phyloP scores from a whole-genome alignment of 2,329 filamentous ascomycete genomes.

The Fusarium multiceps region DNA sequence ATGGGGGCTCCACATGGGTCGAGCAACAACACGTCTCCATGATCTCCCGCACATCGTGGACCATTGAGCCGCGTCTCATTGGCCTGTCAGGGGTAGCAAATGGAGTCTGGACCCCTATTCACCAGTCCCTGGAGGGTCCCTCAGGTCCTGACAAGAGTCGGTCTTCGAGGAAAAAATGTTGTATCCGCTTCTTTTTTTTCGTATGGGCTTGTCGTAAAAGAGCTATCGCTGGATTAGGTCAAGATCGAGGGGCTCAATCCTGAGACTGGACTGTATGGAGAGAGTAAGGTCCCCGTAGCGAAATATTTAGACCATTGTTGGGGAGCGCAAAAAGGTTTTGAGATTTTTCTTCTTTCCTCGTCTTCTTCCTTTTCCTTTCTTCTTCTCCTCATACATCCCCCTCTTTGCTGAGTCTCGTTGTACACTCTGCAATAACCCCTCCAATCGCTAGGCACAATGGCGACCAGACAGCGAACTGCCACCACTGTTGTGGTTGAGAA shows the following conservation, averaged over 20 bases:
- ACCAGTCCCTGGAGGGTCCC: conserved; percentile 7
- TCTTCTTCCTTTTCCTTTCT: conserved; percentile 1
- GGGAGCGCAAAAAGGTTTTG: conserved; percentile 2
- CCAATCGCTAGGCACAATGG: conserved; percentile 32
- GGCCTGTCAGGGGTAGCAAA: conserved; percentile 14
- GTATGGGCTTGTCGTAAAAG: conserved; percentile 11
- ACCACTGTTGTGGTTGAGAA: conserved; percentile 39
- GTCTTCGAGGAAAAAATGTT: conserved; percentile 6
- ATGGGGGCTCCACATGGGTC: conserved; percentile 13
- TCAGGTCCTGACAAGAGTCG: neutral
- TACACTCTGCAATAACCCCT: conserved; percentile 8
- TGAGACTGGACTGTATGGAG: conserved; percentile 20
- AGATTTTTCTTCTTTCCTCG: neutral
- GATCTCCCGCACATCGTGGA: conserved; percentile 42
- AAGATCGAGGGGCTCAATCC: conserved; percentile 20
- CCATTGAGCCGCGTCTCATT: conserved; percentile 28
- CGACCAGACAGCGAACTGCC: conserved; percentile 44
- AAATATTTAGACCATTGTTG: conserved; percentile 23
- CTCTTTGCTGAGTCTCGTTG: conserved; percentile 3
- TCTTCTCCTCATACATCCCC: neutral
- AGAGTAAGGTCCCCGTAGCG: conserved; percentile 6
- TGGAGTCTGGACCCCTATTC: conserved; percentile 44
- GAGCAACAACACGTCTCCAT: conserved; percentile 36
- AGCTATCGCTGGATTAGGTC: conserved; percentile 41
- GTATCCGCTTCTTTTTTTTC: conserved; percentile 13